Percentiles rank a stretch among this genome's conserved stretches.
Conservation (phyloP, 306 rosid genomes). For the Lathyrus aphaca region DNA sequence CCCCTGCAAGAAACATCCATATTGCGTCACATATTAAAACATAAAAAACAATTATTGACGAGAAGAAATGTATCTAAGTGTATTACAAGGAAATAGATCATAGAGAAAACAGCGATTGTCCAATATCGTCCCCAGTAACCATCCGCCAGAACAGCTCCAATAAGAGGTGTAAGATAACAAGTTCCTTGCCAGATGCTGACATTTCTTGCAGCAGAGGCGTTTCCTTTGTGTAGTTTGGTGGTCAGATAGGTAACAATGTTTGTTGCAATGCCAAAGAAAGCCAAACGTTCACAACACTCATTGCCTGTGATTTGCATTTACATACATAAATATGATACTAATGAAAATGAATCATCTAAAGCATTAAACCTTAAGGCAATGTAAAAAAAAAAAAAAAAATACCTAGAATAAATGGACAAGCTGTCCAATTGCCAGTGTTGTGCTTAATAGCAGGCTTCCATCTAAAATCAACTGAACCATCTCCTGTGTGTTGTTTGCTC, state of each 20-base stretch:
- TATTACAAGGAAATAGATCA: conserved; percentile 72
- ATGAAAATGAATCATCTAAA: conserved; percentile 1
- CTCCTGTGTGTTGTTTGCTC: conserved; percentile 47
- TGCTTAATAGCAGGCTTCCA: conserved; percentile 53
- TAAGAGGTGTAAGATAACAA: conserved; percentile 90
- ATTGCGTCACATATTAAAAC: background rate
- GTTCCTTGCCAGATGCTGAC: conserved; percentile 91
- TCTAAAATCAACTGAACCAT: conserved; percentile 58
- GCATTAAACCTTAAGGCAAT: background rate
- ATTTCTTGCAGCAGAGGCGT: conserved; percentile 83
- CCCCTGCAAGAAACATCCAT: conserved; percentile 60
- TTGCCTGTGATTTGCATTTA: conserved; percentile 55
- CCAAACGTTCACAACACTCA: conserved; percentile 89
- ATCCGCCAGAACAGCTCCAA: conserved; percentile 90
- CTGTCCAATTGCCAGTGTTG: conserved; percentile 70
- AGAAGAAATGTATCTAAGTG: background rate
- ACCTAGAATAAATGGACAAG: conserved; percentile 76
- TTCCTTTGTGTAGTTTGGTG: conserved; percentile 73
- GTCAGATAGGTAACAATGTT: conserved; percentile 92
- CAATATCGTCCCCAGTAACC: conserved; percentile 96
- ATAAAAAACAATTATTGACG: background rate
- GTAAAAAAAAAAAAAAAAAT: conserved; percentile 11
- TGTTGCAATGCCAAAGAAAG: conserved; percentile 83
- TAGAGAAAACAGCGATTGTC: conserved; percentile 78
- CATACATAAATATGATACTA: conserved; percentile 27